These are phyloP conservation scores for Neolentinus lepideus DNA, from an alignment of 1,284 basidiomycete genomes.

Conservation along the genomic window DNA sequence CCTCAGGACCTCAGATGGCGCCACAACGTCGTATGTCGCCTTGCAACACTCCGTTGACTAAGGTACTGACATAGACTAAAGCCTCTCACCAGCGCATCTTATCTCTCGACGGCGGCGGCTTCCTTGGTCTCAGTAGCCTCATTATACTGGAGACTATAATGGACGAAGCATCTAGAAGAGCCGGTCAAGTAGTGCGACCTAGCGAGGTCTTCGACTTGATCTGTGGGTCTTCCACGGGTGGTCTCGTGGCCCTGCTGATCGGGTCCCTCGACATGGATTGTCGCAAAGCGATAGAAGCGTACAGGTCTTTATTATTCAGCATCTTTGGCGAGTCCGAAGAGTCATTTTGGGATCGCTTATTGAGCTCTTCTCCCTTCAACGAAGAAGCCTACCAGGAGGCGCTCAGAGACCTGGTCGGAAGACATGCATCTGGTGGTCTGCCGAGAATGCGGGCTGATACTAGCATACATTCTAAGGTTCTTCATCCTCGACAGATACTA, in stretches of 20 bases:
- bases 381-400: not conserved
- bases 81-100: not conserved
- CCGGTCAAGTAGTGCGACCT: not conserved
- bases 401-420: not conserved
- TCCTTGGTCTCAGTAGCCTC: not conserved
- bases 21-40: not conserved
- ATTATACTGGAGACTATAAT: not conserved
- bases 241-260: constrained; percentile 13
- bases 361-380: not conserved
- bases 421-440: not conserved
- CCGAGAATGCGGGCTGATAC: not conserved
- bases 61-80: not conserved
- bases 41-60: not conserved
- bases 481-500: not conserved
- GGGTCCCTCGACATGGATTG: constrained; percentile 11
- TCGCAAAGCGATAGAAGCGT: constrained; percentile 6
- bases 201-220: constrained; percentile 8
- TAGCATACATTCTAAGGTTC: not conserved
- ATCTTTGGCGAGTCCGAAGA: not conserved
- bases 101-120: not conserved
- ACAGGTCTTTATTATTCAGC: not conserved
- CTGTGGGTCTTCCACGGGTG: constrained; percentile 9
- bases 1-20: not conserved
- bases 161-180: not conserved
- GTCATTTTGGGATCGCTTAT: not conserved